These are phyloP conservation scores for Tolypocladium endophyticum DNA, from an alignment of 2,329 filamentous ascomycete species.

Conservation along the genomic window DNA sequence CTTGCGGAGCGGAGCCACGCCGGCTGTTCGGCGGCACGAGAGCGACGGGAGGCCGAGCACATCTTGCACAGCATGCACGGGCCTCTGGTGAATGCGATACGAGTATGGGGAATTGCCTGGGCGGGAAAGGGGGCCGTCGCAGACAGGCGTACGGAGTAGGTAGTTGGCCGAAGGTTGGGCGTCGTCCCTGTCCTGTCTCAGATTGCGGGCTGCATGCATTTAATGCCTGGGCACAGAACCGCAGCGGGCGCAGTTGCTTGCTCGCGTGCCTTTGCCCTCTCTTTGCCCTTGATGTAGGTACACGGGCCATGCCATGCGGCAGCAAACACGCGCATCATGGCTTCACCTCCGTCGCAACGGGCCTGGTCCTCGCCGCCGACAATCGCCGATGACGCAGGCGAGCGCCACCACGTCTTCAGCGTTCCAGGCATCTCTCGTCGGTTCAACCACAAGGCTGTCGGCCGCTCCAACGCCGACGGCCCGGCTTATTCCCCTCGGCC, in stretches of 20 bases:
- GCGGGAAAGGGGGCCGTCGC: too few relatives aligned
- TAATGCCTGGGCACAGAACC: neutral
- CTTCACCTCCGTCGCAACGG: neutral
- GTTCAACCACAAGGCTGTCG: neutral
- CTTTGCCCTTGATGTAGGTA: neutral
- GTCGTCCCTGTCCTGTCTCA: neutral
- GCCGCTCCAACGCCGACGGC: neutral
- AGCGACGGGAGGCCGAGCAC: neutral
- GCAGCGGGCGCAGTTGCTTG: neutral
- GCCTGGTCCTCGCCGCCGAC: neutral
- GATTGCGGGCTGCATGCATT: neutral
- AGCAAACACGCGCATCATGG: neutral
- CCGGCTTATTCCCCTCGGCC: too few relatives aligned
- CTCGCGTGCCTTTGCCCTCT: too few relatives aligned
- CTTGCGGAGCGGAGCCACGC: neutral
- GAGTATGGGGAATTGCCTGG: too few relatives aligned
- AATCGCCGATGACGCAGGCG: neutral
- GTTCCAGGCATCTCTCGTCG: neutral
- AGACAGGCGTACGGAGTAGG: too few relatives aligned
- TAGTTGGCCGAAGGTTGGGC: neutral
- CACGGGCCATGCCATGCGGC: neutral
- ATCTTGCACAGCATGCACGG: neutral
- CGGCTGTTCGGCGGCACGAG: neutral
- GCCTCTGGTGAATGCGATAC: neutral
- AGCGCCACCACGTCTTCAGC: neutral